Evolutionary conservation across 352 stramenopile genomes (phyloP).

Genomic region (Globisporangium sylvaticum): DNA sequence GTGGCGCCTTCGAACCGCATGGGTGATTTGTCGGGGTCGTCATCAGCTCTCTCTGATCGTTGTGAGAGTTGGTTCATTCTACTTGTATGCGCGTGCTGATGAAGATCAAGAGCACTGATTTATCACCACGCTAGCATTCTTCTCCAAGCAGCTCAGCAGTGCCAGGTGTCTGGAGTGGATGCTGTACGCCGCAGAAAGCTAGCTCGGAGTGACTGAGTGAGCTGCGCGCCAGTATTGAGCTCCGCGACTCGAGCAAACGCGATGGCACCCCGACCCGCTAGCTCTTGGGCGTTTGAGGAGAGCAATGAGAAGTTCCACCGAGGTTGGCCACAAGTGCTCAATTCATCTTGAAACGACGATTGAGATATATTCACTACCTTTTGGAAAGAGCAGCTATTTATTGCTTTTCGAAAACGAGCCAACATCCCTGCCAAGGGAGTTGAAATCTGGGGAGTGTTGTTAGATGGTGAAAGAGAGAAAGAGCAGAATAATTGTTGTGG

Average conservation of each 20-base stretch:
- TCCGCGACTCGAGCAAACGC: background rate
- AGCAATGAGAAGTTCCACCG: background rate
- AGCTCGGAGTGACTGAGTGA: background rate
- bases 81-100: background rate
- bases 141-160: background rate
- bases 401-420: background rate
- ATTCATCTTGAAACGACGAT: constrained; percentile 9
- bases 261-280: background rate
- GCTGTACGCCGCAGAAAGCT: background rate
- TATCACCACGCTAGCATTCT: constrained; percentile 11
- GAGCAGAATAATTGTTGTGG: too few species aligned
- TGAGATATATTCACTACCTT: constrained; percentile 4
- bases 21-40: constrained; percentile 9
- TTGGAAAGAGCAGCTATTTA: background rate
- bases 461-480: background rate
- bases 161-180: background rate
- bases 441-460: background rate
- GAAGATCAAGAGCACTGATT: background rate
- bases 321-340: background rate
- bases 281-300: background rate
- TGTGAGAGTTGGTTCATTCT: constrained; percentile 8
- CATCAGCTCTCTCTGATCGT: constrained; percentile 6
- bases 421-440: background rate
- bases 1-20: constrained; percentile 2
- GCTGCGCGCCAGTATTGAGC: background rate